Evolutionary conservation across 805 yeast species (phyloP).

Genomic region (Starmerella cellae): DNA sequence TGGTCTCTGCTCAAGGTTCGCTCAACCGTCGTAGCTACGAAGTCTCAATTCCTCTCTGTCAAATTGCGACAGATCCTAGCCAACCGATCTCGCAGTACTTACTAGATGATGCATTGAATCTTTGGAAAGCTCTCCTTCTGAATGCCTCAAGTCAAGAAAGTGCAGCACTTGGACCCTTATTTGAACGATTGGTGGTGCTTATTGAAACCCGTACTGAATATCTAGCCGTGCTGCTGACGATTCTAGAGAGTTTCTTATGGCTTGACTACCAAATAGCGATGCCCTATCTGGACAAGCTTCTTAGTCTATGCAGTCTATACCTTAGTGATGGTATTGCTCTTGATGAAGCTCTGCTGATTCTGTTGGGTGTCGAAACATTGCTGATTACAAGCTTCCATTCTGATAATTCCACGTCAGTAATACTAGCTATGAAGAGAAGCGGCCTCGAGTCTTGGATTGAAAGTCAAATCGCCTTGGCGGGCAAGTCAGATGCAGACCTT

Average conservation of each 20-base stretch:
- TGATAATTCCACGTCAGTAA: not conserved
- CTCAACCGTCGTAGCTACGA: slow-evolving; percentile 11
- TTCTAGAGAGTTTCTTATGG: slow-evolving; percentile 27
- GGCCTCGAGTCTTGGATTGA: slow-evolving; percentile 13
- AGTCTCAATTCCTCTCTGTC: slow-evolving; percentile 18
- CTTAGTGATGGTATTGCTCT: slow-evolving; percentile 20
- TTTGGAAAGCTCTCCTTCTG: slow-evolving; percentile 60
- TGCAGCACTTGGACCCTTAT: slow-evolving; percentile 24
- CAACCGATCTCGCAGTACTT: slow-evolving; percentile 44
- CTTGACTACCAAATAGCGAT: slow-evolving; percentile 21
- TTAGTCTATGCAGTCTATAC: slow-evolving; percentile 20
- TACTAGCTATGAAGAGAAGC: slow-evolving; percentile 1
- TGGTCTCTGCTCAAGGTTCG: slow-evolving; percentile 23
- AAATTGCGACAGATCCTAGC: slow-evolving; percentile 39
- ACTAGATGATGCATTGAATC: slow-evolving; percentile 72
- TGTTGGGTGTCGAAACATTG: slow-evolving; percentile 12
- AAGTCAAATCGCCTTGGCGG: slow-evolving; percentile 2
- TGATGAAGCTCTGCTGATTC: slow-evolving; percentile 15
- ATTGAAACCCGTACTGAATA: slow-evolving; percentile 48
- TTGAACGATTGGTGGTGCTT: slow-evolving; percentile 44
- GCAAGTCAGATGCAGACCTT: slow-evolving; percentile 4
- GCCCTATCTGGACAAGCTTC: slow-evolving; percentile 12
- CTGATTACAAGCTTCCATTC: slow-evolving; percentile 1
- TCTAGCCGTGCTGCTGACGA: slow-evolving; percentile 24
- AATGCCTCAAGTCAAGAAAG: slow-evolving; percentile 35